Base-by-base conservation (phyloP, 1,139 yeast genomes). In the Protomyces inundatus region DNA sequence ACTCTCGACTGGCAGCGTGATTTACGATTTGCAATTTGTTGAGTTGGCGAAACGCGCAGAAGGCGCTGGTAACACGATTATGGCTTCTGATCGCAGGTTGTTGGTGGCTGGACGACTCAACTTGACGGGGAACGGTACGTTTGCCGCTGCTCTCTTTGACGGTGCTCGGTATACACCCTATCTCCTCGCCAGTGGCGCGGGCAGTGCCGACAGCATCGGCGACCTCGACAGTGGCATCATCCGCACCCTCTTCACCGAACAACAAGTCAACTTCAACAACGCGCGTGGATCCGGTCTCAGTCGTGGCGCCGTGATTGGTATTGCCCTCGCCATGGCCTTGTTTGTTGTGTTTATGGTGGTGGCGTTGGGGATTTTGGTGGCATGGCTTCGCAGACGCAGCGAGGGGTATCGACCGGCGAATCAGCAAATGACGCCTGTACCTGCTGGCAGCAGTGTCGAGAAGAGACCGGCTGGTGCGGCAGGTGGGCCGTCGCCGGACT, bases 251-350 rank as follows among this genome's bases (percentile, higher is more conserved):
- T 70, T 65, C 58, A 39, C 66, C 6, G 64, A 65, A 64, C 65
- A 48, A 68, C 42, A 32, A 34, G 54, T 52, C 23, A 51, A 56
- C 4, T 58, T 58, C 54, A 14, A 42, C 12, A 50, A 67, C 70
- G 65, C 68, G 67, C 51, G 66, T 65, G 32, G 45, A 68, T 42
- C 58, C 60, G 66, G 69, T 37, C 71, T 76, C 73, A 71, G 71
- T n/a, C 71, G 81, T 30, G 98, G 98, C 0, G 89, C 85, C 73
- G 90, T 91, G 23, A 96, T 90, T 6, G 86, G 96, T 39, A 84
- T 93, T 46, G 87, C 96, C 0, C 80, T 90, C 65, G 98, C 97
- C 0, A 82, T 93, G 71, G 91, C 98, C 0, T 74, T 93, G 51
- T 96, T 93, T 0, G 84, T 97, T 1, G 83, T 91, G 55, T 78